phyloP scores from a whole-genome alignment of 2,329 filamentous ascomycete genomes.

The Aspergillus carbonarius region DNA sequence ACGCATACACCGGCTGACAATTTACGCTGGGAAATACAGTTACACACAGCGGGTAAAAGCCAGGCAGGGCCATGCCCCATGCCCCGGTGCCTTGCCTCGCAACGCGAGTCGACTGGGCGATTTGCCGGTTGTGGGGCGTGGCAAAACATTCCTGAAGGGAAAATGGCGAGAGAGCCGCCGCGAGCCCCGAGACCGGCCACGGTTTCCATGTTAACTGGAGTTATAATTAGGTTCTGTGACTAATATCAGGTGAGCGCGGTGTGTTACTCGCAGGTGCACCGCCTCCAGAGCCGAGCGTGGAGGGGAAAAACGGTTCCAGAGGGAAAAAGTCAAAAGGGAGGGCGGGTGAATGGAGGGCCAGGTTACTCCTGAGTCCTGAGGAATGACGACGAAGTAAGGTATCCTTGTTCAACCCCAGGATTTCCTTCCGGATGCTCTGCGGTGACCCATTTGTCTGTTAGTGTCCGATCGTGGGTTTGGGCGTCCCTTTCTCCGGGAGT shows the following conservation, averaged over 20 bases:
- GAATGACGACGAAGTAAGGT: background rate
- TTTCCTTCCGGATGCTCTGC: background rate
- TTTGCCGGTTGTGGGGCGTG: conserved; percentile 28
- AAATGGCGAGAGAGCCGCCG: conserved; percentile 18
- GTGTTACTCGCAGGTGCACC: conserved; percentile 6
- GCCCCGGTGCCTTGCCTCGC: background rate
- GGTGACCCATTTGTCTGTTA: conserved; percentile 1
- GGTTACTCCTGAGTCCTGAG: background rate
- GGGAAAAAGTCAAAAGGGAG: conserved; percentile 2
- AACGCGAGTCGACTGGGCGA: background rate
- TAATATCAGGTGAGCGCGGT: conserved; percentile 3
- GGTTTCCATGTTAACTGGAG: conserved; percentile 10
- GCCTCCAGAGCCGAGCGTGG: conserved; percentile 4
- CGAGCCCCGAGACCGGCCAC: conserved; percentile 25
- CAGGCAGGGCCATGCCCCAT: background rate
- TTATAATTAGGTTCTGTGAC: conserved; percentile 11
- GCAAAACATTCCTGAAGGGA: conserved; percentile 33
- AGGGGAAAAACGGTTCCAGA: conserved; percentile 7
- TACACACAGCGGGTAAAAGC: background rate
- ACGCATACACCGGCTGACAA: background rate
- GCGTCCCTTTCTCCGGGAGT: background rate
- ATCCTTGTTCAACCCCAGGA: conserved; percentile 5
- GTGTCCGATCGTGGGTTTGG: conserved; percentile 5
- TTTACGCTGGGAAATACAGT: background rate
- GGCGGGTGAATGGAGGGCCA: background rate